Evolutionary conservation across 2,329 filamentous ascomycete species (phyloP), one percentile per base, ranked within the genome.

Genomic region (Aspergillus tubingensis): DNA sequence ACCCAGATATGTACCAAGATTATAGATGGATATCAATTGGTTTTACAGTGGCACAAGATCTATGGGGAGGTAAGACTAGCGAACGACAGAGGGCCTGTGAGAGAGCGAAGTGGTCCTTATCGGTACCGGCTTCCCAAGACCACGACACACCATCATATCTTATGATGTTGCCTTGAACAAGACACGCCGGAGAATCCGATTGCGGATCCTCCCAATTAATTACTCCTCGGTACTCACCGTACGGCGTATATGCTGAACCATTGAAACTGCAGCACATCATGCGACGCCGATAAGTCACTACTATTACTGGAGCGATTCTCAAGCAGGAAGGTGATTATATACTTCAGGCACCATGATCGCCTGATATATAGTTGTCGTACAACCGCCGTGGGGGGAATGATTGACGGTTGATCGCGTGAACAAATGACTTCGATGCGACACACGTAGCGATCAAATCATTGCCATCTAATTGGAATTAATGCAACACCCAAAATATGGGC

Each of bases 131-230:
- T 13, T 11, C 41, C 32, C 32, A 36, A 11, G 32, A 36, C 11
- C 32, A 13, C 11, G 4, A 36, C 32, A 36, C 32, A 36, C 32
- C 32, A 36, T 13, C 32, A 36, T 13, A 49, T 25, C 47, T 49
- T 49, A 49, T 10, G 47, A 49, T 49, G 47, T 6, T 49, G 47
- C 47, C 47, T 49, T 27, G 6, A 58, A 36, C 11, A 36, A 36
- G 32, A 36, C 11, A 36, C 11, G 32, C 32, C 32, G 32, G 32
- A 36, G 11, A 36, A 36, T 13, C 32, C 55, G 49, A 63, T 50
- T 51, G 61, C 59, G 61, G 61, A 63, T 63, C 52, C 52, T 23
- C 56, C 49, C 36, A 49, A 58, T 58, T 51, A 54, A 56, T 57
- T 51, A 53, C 41, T n/a, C 8, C 41, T 11, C 15, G 8, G 50